Evolutionary conservation across 352 stramenopile genomes (phyloP).

Genomic region (Globisporangium mamillatum): DNA sequence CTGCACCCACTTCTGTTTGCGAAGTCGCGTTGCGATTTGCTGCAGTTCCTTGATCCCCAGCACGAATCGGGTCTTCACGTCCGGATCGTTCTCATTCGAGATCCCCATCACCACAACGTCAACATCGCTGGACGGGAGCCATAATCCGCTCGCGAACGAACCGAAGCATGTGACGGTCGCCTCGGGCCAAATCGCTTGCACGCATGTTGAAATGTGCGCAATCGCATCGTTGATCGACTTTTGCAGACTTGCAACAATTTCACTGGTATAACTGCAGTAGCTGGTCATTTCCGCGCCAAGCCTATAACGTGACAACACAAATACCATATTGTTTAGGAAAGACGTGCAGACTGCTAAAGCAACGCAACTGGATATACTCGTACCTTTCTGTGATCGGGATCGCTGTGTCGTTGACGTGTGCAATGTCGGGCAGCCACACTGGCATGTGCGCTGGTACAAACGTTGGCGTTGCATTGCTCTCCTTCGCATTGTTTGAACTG

Average conservation of each 20-base stretch:
- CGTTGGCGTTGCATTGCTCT: background rate
- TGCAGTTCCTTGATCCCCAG: slow-evolving; percentile 53
- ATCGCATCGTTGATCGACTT: slow-evolving; percentile 71
- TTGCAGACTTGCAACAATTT: slow-evolving; percentile 48
- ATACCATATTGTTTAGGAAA: background rate
- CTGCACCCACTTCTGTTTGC: slow-evolving; percentile 67
- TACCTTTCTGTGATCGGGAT: slow-evolving; percentile 38
- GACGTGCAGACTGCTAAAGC: background rate
- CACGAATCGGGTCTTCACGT: slow-evolving; percentile 50
- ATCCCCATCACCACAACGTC: slow-evolving; percentile 86
- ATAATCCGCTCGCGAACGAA: slow-evolving; percentile 85
- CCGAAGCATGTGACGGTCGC: slow-evolving; percentile 75
- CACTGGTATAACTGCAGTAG: slow-evolving; percentile 67
- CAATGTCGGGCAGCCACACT: slow-evolving; percentile 30
- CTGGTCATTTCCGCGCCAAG: slow-evolving; percentile 59
- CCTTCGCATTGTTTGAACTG: background rate
- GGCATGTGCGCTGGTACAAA: slow-evolving; percentile 20
- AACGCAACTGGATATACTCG: background rate
- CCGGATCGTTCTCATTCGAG: slow-evolving; percentile 29
- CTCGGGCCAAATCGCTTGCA: slow-evolving; percentile 75
- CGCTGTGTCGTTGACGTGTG: slow-evolving; percentile 30
- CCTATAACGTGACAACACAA: slow-evolving; percentile 8
- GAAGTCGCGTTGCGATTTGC: slow-evolving; percentile 45
- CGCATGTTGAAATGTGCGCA: slow-evolving; percentile 54
- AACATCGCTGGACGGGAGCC: slow-evolving; percentile 85